These are phyloP conservation scores for Pestalotiopsis sp. DNA, from an alignment of 2,329 filamentous ascomycete species.

Conservation along the genomic window DNA sequence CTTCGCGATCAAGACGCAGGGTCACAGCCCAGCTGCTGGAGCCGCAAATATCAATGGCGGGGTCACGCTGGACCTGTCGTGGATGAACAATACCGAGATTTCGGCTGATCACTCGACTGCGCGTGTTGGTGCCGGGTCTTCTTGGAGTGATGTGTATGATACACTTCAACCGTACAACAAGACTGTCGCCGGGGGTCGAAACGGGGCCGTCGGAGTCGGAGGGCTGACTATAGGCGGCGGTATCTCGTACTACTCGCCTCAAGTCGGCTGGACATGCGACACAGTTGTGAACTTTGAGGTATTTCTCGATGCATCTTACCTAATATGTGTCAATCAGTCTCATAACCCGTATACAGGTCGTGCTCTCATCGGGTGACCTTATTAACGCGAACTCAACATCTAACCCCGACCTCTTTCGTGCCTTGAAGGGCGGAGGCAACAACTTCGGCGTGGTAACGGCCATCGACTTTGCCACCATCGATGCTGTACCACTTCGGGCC, in stretches of 20 bases:
- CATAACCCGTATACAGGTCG: constrained; percentile 1
- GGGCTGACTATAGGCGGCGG: constrained; percentile 24
- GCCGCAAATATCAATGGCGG: constrained; percentile 15
- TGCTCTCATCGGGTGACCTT: constrained; percentile 12
- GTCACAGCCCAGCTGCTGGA: constrained; percentile 16
- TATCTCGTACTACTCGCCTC: constrained; percentile 17
- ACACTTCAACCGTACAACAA: constrained; percentile 10
- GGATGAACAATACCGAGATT: constrained; percentile 12
- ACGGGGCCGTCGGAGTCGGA: constrained; percentile 20
- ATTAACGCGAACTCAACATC: constrained; percentile 12
- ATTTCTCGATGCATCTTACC: neutral
- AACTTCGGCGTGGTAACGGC: constrained; percentile 19
- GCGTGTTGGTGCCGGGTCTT: constrained; percentile 14
- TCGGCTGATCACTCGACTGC: constrained; percentile 11
- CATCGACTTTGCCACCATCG: constrained; percentile 16
- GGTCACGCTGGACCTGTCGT: constrained; percentile 14
- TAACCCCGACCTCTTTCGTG: constrained; percentile 14
- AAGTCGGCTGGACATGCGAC: constrained; percentile 20
- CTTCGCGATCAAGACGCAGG: constrained; percentile 16
- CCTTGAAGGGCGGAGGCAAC: constrained; percentile 14
- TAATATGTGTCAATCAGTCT: neutral
- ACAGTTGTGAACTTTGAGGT: constrained; percentile 20
- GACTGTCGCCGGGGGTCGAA: constrained; percentile 18
- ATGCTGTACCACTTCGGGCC: constrained; percentile 14
- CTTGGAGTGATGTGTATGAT: constrained; percentile 16